A percentile compares a stretch with the other conserved stretches of the same genome.
Conservation (phyloP, 176 grass and related monocot genomes). For the Triticum monococcum region DNA sequence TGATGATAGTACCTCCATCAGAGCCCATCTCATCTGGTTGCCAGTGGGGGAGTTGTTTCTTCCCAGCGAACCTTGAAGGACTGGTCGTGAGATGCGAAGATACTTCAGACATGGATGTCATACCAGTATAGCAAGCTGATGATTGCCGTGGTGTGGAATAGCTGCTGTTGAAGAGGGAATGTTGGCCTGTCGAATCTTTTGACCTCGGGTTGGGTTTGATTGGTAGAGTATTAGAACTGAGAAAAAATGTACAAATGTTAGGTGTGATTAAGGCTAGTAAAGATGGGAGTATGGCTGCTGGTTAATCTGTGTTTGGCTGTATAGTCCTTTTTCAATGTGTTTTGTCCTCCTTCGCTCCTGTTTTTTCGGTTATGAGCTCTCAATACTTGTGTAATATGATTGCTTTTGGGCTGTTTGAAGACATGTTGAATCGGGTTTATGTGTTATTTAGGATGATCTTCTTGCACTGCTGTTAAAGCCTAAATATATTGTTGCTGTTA, state of each 20-base stretch:
- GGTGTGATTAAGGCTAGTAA: constrained; percentile 71
- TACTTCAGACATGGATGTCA: constrained; percentile 88
- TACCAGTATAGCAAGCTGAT: constrained; percentile 57
- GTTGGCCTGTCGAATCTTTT: constrained; percentile 46
- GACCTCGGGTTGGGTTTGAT: constrained; percentile 50
- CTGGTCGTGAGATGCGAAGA: constrained; percentile 95
- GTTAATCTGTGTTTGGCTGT: constrained; percentile 61
- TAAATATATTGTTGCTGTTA: background rate
- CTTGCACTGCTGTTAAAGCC: background rate
- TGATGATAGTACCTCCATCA: constrained; percentile 85
- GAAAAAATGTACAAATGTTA: constrained; percentile 69
- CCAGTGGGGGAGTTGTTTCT: constrained; percentile 74
- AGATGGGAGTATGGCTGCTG: constrained; percentile 43
- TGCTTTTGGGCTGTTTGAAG: constrained; percentile 37
- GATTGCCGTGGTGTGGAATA: constrained; percentile 8
- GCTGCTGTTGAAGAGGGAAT: constrained; percentile 31
- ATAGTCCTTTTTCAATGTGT: constrained; percentile 58
- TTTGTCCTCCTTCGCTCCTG: constrained; percentile 4
- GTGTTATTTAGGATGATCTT: background rate
- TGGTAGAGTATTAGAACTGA: constrained; percentile 48
- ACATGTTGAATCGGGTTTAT: constrained; percentile 22
- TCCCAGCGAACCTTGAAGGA: constrained; percentile 69
- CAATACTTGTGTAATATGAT: constrained; percentile 60
- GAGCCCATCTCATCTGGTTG: constrained; percentile 83
- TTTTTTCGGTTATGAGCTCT: constrained; percentile 45